Evolutionary conservation across 352 stramenopile species (phyloP).

Genomic region (Phytophthora foliorum): DNA sequence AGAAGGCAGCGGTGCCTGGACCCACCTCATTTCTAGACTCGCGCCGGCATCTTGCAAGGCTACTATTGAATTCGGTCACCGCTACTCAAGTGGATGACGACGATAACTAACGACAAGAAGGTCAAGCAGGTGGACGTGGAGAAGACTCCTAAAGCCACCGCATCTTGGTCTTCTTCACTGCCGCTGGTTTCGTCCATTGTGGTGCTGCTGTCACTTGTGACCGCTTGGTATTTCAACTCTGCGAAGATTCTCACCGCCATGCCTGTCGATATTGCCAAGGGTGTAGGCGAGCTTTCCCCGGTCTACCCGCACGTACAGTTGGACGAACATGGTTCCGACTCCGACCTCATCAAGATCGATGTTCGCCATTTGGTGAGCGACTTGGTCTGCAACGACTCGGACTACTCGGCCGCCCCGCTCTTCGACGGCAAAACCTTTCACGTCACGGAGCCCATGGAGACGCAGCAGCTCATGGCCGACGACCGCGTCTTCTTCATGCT

Average conservation of each 20-base stretch:
- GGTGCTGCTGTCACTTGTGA: background rate
- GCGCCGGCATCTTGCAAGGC: background rate
- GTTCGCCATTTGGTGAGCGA: constrained; percentile 50
- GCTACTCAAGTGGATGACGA: background rate
- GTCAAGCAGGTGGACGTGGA: background rate
- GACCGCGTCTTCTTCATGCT: constrained; percentile 88
- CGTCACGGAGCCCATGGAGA: constrained; percentile 72
- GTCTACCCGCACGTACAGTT: constrained; percentile 18
- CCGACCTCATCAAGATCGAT: constrained; percentile 48
- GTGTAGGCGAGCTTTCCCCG: background rate
- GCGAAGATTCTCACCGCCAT: background rate
- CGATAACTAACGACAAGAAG: constrained; percentile 5
- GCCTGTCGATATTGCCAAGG: too few species aligned
- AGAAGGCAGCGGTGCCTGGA: background rate
- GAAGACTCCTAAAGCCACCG: background rate
- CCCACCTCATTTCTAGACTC: background rate
- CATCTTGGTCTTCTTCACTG: background rate
- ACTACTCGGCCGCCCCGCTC: constrained; percentile 47
- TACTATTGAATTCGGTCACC: background rate
- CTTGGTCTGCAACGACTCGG: constrained; percentile 45
- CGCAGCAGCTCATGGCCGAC: constrained; percentile 23
- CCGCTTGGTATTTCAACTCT: constrained; percentile 2
- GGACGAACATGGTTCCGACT: constrained; percentile 60
- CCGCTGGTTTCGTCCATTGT: background rate
- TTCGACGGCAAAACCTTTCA: constrained; percentile 44